Evolutionary conservation across 306 rosid species (phyloP), one percentile per base, ranked within the genome.

Genomic region (Castanea mollissima): DNA sequence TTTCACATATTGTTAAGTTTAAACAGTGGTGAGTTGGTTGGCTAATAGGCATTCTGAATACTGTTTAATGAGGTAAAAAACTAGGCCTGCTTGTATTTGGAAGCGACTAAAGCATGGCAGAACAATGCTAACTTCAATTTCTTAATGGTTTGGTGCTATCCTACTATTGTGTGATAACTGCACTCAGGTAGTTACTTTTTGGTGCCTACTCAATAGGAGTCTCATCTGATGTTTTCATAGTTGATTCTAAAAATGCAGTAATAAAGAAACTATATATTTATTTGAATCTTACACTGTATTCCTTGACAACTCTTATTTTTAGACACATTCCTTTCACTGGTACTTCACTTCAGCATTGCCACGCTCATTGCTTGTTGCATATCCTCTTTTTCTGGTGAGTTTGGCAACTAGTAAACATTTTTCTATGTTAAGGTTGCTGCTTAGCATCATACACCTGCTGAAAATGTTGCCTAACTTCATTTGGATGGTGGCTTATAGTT

Each of bases 301-400:
- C 91, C 90, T 92, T 86, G 59, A 86, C 84, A 34, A 74, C 38
- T 74, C 38, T 23, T 82, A 73, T 80, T 83, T 69, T 87, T 75
- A 94, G 98, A 94, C 89, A 23, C 93, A 94, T 75, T 78, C 97
- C 67, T 83, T 86, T 76, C 91, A 94, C 81, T 94, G 98, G 98
- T 94, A 94, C 80, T 94, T 94, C 88, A 87, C 97, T 60, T 94
- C 97, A 59, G 97, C 97, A 7, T 97, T 94, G 41, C 98, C 98
- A 58, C 97, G 97, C 59, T 87, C 89, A 56, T 82, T 94, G 86
- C 95, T 94, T 88, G 97, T 85, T 82, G 94, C 93, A 76, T 94
- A 89, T 86, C 98, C 98, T 79, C 98, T 94, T 79, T 94, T 90
- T 71, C 71, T 92, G 90, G 98, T 92, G 70, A 81, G 96, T 82